These are phyloP conservation scores for Rhizopus arrhizus DNA, from an alignment of 371 early-diverging fungal species.

Conservation along the genomic window DNA sequence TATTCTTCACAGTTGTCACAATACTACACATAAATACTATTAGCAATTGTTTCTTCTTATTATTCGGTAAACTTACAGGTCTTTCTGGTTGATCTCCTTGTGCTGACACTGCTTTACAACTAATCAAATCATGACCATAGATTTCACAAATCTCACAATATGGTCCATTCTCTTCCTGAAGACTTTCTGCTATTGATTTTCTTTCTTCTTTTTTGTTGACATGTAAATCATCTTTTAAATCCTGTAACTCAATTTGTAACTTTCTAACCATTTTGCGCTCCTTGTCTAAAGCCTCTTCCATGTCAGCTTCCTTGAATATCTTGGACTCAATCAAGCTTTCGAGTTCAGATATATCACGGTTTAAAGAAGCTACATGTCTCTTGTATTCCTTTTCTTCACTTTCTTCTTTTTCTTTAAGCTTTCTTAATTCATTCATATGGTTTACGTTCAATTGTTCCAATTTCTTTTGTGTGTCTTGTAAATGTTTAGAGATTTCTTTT, in stretches of 20 bases:
- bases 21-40: slow-evolving; percentile 39
- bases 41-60: not conserved
- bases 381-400: slow-evolving; percentile 64
- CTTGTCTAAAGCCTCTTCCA: slow-evolving; percentile 65
- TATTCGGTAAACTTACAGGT: slow-evolving; percentile 13
- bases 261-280: slow-evolving; percentile 55
- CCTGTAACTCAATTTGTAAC: slow-evolving; percentile 54
- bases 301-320: slow-evolving; percentile 75
- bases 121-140: slow-evolving; percentile 66
- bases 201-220: not conserved
- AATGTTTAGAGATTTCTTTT: slow-evolving; percentile 40
- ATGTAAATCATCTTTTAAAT: slow-evolving; percentile 41
- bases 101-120: slow-evolving; percentile 57
- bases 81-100: slow-evolving; percentile 7
- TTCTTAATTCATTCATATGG: slow-evolving; percentile 60
- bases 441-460: slow-evolving; percentile 49
- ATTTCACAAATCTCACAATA: slow-evolving; percentile 75
- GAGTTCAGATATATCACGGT: slow-evolving; percentile 70
- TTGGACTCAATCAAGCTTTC: slow-evolving; percentile 77
- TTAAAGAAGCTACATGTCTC: slow-evolving; percentile 57
- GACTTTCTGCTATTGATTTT: slow-evolving; percentile 10
- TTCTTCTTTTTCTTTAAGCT: slow-evolving; percentile 54
- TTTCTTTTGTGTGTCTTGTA: slow-evolving; percentile 56
- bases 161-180: slow-evolving; percentile 16
- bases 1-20: slow-evolving; percentile 75